phyloP scores from a whole-genome alignment of 495 filamentous ascomycete genomes.

The Chaetomidium leptoderma region DNA sequence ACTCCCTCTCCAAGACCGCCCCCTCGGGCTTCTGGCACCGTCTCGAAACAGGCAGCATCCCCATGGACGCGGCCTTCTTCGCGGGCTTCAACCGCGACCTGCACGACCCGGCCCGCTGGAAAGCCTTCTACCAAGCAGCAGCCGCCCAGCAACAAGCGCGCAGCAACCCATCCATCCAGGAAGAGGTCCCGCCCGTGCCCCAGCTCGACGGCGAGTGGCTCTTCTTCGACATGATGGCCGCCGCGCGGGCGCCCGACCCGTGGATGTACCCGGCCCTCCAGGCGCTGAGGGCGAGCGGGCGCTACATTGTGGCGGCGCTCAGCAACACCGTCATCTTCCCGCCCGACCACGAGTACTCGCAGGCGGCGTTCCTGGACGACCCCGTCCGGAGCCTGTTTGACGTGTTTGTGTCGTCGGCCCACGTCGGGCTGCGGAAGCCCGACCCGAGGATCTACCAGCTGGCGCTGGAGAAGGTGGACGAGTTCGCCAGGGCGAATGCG shows the following conservation, averaged over 20 bases:
- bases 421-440: conserved; percentile 85
- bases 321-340: conserved; percentile 87
- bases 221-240: conserved; percentile 90
- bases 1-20: conserved; percentile 70
- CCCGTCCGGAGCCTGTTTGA: conserved; percentile 65
- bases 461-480: conserved; percentile 60
- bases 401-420: conserved; percentile 76
- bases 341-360: conserved; percentile 54
- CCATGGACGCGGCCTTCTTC: conserved; percentile 71
- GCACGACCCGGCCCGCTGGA: conserved; percentile 61
- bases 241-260: conserved; percentile 67
- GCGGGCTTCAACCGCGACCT: conserved; percentile 71
- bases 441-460: conserved; percentile 74
- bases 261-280: conserved; percentile 83
- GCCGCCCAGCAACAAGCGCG: conserved; percentile 31
- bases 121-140: conserved; percentile 43
- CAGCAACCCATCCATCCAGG: conserved; percentile 33
- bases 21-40: conserved; percentile 87
- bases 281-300: conserved; percentile 56
- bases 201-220: conserved; percentile 72
- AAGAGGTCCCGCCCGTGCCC: conserved; percentile 59
- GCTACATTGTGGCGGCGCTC: conserved; percentile 73
- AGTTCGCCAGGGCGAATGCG: conserved; percentile 49
- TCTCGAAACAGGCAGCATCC: conserved; percentile 71
- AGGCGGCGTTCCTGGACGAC: conserved; percentile 35